Evolutionary conservation across 2,329 filamentous ascomycete genomes (phyloP).

Genomic region (Aspergillus novofumigatus): DNA sequence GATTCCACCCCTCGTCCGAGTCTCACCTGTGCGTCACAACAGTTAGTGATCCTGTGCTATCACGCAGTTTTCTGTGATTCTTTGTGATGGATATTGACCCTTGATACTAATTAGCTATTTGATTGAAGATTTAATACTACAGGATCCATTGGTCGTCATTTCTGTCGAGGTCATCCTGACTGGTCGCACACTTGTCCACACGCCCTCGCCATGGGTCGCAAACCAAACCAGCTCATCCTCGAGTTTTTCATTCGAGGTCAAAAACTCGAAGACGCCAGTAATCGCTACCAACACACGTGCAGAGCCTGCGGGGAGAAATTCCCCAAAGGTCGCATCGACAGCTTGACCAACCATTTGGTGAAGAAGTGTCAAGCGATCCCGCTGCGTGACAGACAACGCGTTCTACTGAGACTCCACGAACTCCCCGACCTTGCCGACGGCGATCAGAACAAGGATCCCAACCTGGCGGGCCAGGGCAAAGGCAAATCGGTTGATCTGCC

Average conservation of each 20-base stretch:
- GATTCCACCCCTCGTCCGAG: constrained; percentile 5
- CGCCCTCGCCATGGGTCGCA: constrained; percentile 65
- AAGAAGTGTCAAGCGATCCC: constrained; percentile 82
- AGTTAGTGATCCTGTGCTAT: background rate
- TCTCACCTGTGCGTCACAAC: constrained; percentile 11
- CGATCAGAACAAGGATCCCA: constrained; percentile 38
- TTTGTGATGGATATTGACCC: background rate
- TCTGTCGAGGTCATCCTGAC: background rate
- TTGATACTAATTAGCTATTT: background rate
- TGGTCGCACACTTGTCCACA: constrained; percentile 1
- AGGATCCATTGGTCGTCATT: background rate
- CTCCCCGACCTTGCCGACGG: constrained; percentile 53
- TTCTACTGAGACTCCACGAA: constrained; percentile 68
- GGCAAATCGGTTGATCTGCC: constrained; percentile 39
- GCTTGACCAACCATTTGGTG: constrained; percentile 72
- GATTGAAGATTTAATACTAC: background rate
- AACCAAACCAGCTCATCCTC: constrained; percentile 78
- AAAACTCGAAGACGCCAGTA: constrained; percentile 84
- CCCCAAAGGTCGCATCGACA: constrained; percentile 83
- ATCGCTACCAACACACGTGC: constrained; percentile 88
- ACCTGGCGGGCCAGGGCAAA: constrained; percentile 29
- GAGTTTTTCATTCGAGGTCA: constrained; percentile 83
- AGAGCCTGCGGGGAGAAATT: constrained; percentile 85
- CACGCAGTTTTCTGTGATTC: background rate
- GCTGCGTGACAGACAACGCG: constrained; percentile 69